Evolutionary conservation across 1,139 yeast genomes (phyloP).

Genomic region (Yamadazyma sp.): DNA sequence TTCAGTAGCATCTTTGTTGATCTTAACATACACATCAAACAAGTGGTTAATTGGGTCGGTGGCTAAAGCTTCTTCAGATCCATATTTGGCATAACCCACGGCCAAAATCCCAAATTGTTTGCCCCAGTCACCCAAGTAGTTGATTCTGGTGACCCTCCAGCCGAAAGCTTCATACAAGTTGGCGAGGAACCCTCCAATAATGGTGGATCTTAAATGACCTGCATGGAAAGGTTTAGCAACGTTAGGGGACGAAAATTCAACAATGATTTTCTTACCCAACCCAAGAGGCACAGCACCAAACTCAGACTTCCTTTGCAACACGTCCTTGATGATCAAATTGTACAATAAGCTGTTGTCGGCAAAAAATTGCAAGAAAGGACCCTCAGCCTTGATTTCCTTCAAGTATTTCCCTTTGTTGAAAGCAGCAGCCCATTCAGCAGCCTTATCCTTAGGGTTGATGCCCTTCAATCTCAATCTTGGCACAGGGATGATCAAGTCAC

Average conservation of each 20-base stretch:
- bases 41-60: slow-evolving; percentile 90
- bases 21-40: slow-evolving; percentile 88
- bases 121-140: slow-evolving; percentile 99
- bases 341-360: slow-evolving; percentile 67
- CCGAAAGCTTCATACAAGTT: slow-evolving; percentile 89
- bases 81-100: slow-evolving; percentile 85
- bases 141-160: slow-evolving; percentile 85
- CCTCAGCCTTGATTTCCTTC: slow-evolving; percentile 74
- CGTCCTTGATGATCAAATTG: slow-evolving; percentile 69
- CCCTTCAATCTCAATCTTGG: slow-evolving; percentile 94
- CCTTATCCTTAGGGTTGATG: slow-evolving; percentile 78
- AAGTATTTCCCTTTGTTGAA: slow-evolving; percentile 70
- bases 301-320: slow-evolving; percentile 55
- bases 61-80: slow-evolving; percentile 69
- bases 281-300: slow-evolving; percentile 83
- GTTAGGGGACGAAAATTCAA: slow-evolving; percentile 96
- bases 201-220: slow-evolving; percentile 96
- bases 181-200: slow-evolving; percentile 94
- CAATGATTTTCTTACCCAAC: slow-evolving; percentile 64
- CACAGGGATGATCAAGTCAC: slow-evolving; percentile 88
- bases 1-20: slow-evolving; percentile 73
- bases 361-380: slow-evolving; percentile 89
- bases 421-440: slow-evolving; percentile 74
- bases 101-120: slow-evolving; percentile 97
- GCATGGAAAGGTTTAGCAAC: slow-evolving; percentile 99